phyloP scores from a whole-genome alignment of 768 basidiomycete species.

The Kwoniella dendrophila region DNA sequence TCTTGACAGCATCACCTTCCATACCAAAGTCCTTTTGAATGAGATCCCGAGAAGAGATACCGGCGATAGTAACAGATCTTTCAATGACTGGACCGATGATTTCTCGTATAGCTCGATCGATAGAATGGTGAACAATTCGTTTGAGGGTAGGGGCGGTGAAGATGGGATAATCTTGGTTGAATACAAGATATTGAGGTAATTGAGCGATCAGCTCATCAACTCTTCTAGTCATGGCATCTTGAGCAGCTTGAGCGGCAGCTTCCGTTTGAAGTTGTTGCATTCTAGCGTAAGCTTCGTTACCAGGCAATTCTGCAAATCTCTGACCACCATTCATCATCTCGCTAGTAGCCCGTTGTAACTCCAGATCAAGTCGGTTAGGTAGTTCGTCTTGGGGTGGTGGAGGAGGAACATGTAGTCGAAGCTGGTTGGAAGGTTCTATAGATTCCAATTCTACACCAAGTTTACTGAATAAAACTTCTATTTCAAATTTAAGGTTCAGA shows the following conservation, averaged over 20 bases:
- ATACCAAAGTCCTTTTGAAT: slow-evolving; percentile 95
- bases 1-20: slow-evolving; percentile 83
- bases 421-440: slow-evolving; percentile 77
- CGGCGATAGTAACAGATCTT: slow-evolving; percentile 95
- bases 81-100: slow-evolving; percentile 98
- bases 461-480: slow-evolving; percentile 91
- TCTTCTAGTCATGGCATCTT: slow-evolving; percentile 52
- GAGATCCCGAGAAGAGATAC: slow-evolving; percentile 93
- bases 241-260: slow-evolving; percentile 56
- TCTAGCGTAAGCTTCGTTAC: slow-evolving; percentile 41
- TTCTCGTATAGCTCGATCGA: slow-evolving; percentile 94
- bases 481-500: slow-evolving; percentile 96
- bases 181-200: slow-evolving; percentile 71
- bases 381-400: slow-evolving; percentile 58
- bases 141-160: slow-evolving; percentile 74
- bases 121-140: slow-evolving; percentile 82
- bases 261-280: slow-evolving; percentile 74
- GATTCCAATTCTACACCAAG: slow-evolving; percentile 83
- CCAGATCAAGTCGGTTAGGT: slow-evolving; percentile 75
- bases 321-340: slow-evolving; percentile 57
- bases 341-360: slow-evolving; percentile 68
- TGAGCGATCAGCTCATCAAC: slow-evolving; percentile 57
- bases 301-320: slow-evolving; percentile 35
- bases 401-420: slow-evolving; percentile 60
- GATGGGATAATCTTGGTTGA: slow-evolving; percentile 75